phyloP scores from a whole-genome alignment of 805 yeast species.

The Cyberlindnera galapagoensis region DNA sequence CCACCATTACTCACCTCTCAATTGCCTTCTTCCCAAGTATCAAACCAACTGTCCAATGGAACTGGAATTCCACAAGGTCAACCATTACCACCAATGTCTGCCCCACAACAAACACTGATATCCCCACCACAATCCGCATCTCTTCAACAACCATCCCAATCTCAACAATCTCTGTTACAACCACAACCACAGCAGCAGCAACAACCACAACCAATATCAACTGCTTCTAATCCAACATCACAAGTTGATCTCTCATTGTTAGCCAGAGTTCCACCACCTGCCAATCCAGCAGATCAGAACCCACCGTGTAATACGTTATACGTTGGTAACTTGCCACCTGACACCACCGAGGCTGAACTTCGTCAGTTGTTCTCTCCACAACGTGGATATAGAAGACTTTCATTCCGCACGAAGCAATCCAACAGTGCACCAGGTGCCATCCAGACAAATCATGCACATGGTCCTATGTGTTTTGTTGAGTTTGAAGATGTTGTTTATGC shows the following conservation, averaged over 20 bases:
- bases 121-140: conserved; percentile 6
- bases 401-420: conserved; percentile 73
- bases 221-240: conserved; percentile 19
- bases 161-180: neutral
- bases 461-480: conserved; percentile 99
- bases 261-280: conserved; percentile 84
- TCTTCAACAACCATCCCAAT: conserved; percentile 2
- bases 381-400: conserved; percentile 85
- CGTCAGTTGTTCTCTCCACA: conserved; percentile 83
- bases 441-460: conserved; percentile 44
- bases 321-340: conserved; percentile 96
- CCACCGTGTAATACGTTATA: conserved; percentile 97
- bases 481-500: conserved; percentile 95
- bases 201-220: conserved; percentile 1
- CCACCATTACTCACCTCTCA: conserved; percentile 21
- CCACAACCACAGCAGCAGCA: conserved; percentile 6
- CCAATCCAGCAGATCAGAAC: conserved; percentile 97
- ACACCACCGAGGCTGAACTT: conserved; percentile 90
- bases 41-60: conserved; percentile 20
- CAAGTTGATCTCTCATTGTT: conserved; percentile 61
- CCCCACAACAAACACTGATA: conserved; percentile 2
- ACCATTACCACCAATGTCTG: conserved; percentile 3
- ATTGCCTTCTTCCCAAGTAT: conserved; percentile 18
- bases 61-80: conserved; percentile 5
- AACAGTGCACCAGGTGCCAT: conserved; percentile 29